Percentiles rank a stretch among this genome's conserved stretches.
Conservation (phyloP, 129 eudicot genomes). For the Silybum marianum region DNA sequence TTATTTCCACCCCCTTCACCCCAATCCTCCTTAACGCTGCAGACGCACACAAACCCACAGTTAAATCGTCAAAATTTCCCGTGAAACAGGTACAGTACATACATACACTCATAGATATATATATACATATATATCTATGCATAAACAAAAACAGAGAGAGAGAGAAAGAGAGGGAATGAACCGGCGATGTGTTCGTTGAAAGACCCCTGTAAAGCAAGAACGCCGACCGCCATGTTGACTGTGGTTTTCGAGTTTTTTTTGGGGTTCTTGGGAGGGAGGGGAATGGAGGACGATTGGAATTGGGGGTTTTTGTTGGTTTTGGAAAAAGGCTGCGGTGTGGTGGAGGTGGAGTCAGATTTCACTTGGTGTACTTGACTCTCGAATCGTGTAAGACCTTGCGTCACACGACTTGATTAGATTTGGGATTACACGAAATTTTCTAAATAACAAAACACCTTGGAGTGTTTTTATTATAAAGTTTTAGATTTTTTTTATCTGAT, state of each 20-base stretch:
- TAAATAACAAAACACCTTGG: too few species aligned
- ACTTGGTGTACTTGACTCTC: constrained; percentile 24
- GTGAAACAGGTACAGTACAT: too few species aligned
- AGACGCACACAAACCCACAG: constrained; percentile 6
- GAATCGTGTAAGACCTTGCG: constrained; percentile 43
- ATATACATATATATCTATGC: neutral
- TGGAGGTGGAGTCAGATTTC: neutral
- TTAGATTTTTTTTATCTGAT: too few species aligned
- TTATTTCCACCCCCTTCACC: constrained; percentile 79
- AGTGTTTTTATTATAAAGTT: too few species aligned
- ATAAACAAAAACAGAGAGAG: neutral
- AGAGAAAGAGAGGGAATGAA: neutral
- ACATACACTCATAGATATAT: too few species aligned
- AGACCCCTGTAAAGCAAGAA: constrained; percentile 94
- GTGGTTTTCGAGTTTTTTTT: neutral
- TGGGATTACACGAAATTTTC: too few species aligned
- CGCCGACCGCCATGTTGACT: constrained; percentile 72
- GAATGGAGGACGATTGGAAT: neutral
- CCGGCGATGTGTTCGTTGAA: constrained; percentile 97
- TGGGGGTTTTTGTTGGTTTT: neutral
- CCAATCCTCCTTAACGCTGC: constrained; percentile 76
- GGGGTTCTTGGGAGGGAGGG: neutral
- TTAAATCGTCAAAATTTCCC: neutral
- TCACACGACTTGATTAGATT: constrained; percentile 3
- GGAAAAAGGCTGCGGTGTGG: constrained; percentile 12